Conservation (phyloP, 2,329 filamentous ascomycete species). For the Colletotrichum euphorbiae region DNA sequence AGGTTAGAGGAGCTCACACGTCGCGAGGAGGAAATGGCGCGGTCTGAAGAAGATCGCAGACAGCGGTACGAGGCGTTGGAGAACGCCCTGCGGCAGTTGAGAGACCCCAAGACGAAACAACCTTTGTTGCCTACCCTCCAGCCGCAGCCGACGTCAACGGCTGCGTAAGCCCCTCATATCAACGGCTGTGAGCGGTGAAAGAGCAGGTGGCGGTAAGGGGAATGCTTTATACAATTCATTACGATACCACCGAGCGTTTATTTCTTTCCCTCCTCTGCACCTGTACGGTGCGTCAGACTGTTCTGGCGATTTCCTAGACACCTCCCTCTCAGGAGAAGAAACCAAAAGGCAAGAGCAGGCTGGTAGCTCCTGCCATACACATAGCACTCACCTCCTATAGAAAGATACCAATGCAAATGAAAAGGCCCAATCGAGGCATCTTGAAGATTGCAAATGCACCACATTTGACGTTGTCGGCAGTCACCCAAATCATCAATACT, state of each 20-base stretch:
- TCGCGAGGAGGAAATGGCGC: slow-evolving; percentile 62
- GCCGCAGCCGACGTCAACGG: slow-evolving; percentile 43
- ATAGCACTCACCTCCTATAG: slow-evolving; percentile 33
- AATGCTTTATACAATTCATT: slow-evolving; percentile 12
- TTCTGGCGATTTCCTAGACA: slow-evolving; percentile 15
- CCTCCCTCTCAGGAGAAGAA: slow-evolving; percentile 24
- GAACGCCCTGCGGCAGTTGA: slow-evolving; percentile 62
- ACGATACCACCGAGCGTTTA: slow-evolving; percentile 32
- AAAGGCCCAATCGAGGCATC: neutral
- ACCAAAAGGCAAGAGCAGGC: slow-evolving; percentile 9
- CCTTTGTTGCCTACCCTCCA: slow-evolving; percentile 60
- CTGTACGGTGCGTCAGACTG: neutral
- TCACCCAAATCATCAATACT: neutral
- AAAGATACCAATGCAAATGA: slow-evolving; percentile 12
- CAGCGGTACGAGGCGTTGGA: slow-evolving; percentile 66
- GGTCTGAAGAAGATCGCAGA: slow-evolving; percentile 56
- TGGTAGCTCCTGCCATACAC: slow-evolving; percentile 16
- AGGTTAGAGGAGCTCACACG: slow-evolving; percentile 62
- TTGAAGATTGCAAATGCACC: neutral
- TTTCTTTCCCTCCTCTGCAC: neutral
- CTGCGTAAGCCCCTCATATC: slow-evolving; percentile 24
- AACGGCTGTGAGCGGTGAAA: neutral
- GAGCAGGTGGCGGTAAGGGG: neutral
- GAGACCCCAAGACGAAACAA: slow-evolving; percentile 68
- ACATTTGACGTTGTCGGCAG: no score